Conservation (phyloP, 257 asterid genomes). For the Prunella vulgaris region DNA sequence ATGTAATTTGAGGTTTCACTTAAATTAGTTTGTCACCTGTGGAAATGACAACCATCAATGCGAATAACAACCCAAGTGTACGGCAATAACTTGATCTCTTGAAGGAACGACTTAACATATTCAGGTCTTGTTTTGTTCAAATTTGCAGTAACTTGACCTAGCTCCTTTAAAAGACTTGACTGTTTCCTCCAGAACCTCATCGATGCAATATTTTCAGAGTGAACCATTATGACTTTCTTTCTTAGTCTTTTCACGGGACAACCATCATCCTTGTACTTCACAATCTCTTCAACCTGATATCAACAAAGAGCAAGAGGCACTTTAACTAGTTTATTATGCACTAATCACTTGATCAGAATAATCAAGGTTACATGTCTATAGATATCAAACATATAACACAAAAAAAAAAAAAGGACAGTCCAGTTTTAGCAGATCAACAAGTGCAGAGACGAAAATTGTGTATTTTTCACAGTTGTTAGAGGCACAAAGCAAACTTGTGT, state of each 20-base stretch:
- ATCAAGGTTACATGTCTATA: background rate
- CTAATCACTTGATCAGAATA: background rate
- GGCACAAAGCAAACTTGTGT: background rate
- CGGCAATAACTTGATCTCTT: constrained; percentile 53
- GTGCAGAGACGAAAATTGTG: background rate
- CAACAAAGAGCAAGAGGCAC: constrained; percentile 7
- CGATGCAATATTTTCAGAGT: constrained; percentile 62
- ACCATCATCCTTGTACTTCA: constrained; percentile 62
- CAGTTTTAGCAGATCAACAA: constrained; percentile 14
- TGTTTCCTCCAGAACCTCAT: constrained; percentile 65
- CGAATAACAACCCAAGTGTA: constrained; percentile 78
- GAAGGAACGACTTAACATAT: constrained; percentile 59
- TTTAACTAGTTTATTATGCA: background rate
- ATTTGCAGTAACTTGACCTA: constrained; percentile 53
- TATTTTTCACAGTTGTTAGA: background rate
- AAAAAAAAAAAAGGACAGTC: background rate
- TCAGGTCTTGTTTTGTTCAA: constrained; percentile 48
- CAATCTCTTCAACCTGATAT: constrained; percentile 59
- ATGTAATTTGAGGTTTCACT: background rate
- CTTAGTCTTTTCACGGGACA: constrained; percentile 62
- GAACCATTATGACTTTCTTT: constrained; percentile 42
- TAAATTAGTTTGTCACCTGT: constrained; percentile 42
- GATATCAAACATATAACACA: background rate
- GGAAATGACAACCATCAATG: constrained; percentile 93
- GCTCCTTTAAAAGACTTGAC: constrained; percentile 42